Conservation (phyloP, 2,329 filamentous ascomycete genomes). For the Zymoseptoria crescenta region DNA sequence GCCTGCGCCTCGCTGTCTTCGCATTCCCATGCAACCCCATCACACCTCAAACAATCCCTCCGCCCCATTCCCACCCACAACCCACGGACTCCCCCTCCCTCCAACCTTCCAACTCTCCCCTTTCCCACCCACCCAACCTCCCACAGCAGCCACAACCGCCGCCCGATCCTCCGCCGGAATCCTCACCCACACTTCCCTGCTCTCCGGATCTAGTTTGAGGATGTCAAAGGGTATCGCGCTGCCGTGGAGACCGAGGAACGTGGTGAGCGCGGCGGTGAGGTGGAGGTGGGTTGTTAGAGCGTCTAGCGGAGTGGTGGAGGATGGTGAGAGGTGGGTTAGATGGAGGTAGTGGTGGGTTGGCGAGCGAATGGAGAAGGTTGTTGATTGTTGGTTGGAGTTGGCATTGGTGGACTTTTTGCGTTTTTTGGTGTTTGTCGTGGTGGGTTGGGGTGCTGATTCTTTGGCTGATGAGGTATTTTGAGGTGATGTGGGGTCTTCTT, state of each 20-base stretch:
- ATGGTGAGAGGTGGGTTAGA: slow-evolving; percentile 28
- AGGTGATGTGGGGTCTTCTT: slow-evolving; percentile 5
- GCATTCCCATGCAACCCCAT: neutral
- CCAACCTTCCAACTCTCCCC: slow-evolving; percentile 43
- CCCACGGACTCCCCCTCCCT: slow-evolving; percentile 38
- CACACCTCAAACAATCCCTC: slow-evolving; percentile 38
- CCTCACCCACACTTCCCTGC: slow-evolving; percentile 54
- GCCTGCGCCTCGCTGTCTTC: too few species aligned
- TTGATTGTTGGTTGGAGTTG: slow-evolving; percentile 19
- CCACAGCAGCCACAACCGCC: slow-evolving; percentile 56
- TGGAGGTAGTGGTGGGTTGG: slow-evolving; percentile 37
- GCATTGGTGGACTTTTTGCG: slow-evolving; percentile 15
- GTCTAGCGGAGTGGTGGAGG: slow-evolving; percentile 40
- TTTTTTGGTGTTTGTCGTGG: slow-evolving; percentile 14
- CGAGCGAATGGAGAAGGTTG: slow-evolving; percentile 33
- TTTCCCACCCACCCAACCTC: slow-evolving; percentile 52
- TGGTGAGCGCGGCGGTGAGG: slow-evolving; percentile 54
- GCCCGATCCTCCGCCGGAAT: slow-evolving; percentile 54
- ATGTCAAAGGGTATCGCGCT: slow-evolving; percentile 62
- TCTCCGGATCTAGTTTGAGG: slow-evolving; percentile 47
- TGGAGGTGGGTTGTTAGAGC: slow-evolving; percentile 55
- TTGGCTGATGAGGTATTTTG: slow-evolving; percentile 7
- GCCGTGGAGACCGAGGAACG: slow-evolving; percentile 65
- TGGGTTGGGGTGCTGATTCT: neutral
- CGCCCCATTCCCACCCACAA: slow-evolving; percentile 46